Evolutionary conservation across 1,284 basidiomycete species (phyloP), one percentile per base, ranked within the genome.

Genomic region (Ustilago crameri): DNA sequence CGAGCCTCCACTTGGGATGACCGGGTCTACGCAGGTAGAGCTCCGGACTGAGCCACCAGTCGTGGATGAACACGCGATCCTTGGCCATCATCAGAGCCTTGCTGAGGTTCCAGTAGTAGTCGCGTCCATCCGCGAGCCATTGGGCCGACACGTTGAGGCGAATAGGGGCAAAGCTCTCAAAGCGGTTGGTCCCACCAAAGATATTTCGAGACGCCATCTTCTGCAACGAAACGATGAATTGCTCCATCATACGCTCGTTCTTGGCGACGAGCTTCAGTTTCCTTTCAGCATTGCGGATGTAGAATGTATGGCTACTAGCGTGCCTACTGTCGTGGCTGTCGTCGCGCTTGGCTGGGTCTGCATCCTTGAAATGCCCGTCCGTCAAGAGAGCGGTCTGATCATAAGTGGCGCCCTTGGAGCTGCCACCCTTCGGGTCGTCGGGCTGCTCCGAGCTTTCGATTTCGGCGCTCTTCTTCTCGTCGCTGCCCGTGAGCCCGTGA

Each of bases 51-150:
- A 84, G 78, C 77, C 81, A 82, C 80, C 81, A 82, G 45, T 82
- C 80, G 60, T 82, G 80, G 26, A 82, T 82, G 42, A 80, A 85
- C 61, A 85, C 83, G 38, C 87, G 88, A 76, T 96, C 92, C 80
- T 91, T 91, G 3, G 96, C 95, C 75, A 96, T 88, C 49, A 92
- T 86, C 51, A 98, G 91, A 0, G 96, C 95, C 46, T 93, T 89
- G 30, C 93, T 93, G n/a, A 98, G 85, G 81, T 95, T 95, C 81
- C 81, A 82, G 48, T 70, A 82, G 68, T 83, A 83, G 60, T 83
- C 81, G 24, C 81, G 74, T n/a, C 95, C 96, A 84, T 99, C 96
- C n/a, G 98, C 94, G 3, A 98, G 89, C 96, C 96, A 98, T 79
- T 98, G 95, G 0, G 94, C 92, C 35, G 93, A 91, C 2, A 95